Base-by-base conservation (phyloP, 2,329 filamentous ascomycete genomes). In the Talaromyces sp. region DNA sequence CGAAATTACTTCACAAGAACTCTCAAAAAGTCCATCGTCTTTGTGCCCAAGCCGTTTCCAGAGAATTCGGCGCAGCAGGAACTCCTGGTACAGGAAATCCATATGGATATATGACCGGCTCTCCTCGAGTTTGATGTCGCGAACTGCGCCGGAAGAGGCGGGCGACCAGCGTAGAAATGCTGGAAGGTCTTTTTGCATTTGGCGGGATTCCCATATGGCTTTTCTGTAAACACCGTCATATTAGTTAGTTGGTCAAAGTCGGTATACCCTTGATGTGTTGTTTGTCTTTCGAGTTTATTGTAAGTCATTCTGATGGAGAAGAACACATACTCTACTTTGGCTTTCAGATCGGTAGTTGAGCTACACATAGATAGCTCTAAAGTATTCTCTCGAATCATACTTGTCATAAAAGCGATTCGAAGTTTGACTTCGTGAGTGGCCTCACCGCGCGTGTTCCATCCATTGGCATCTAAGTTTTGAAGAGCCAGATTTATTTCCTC, bases 371-470 rank as follows among this genome's bases (percentile, higher is more conserved):
- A 60, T 42, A 63, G 11, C 35, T 50, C 61, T n/a, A 63, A 50
- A 12, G 60, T 46, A 11, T 60, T 59, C 33, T 63, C 61, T 14
- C 61, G 46, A n/a, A 63, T 56, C 16, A 25, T 42, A 25, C 55
- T 40, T 14, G 58, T 54, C 28, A 60, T 28, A 1, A 60, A 33
- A 2, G 44, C 31, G 16, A 63, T 28, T 55, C 61, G 58, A 5
- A 50, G 44, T 25, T 48, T 37, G 25, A 37, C 33, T 21, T 48
- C 61, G 3, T 39, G 33, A 25, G 25, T 59, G 14, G 54, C 6
- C 16, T 46, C 11, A 18, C 57, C 57, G 2, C 52, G n/a, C 1
- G 42, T 44, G 37, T 63, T 63, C 61, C 61, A 63, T 14, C 61
- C 61, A 56, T 60, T 50, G 2, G 48, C 16, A 60, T 52, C 46